phyloP scores from a whole-genome alignment of 768 basidiomycete genomes.

The Gloeophyllum trabeum region DNA sequence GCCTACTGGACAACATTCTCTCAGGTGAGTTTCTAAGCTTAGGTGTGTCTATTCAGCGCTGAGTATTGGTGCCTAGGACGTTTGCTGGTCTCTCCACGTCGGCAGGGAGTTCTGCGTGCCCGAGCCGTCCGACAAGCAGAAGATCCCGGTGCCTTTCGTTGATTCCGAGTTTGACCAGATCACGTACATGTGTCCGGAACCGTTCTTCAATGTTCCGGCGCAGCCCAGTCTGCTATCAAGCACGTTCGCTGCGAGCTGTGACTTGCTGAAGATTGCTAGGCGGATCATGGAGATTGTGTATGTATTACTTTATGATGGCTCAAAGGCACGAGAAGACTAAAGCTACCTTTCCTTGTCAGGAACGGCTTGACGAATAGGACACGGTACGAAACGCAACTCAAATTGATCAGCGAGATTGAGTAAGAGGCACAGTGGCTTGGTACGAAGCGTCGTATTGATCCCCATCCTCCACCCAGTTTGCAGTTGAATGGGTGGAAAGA shows the following conservation, averaged over 20 bases:
- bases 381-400: conserved; percentile 29
- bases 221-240: conserved; percentile 18
- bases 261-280: conserved; percentile 35
- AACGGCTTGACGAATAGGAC: conserved; percentile 31
- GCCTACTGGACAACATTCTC: conserved; percentile 47
- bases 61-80: conserved; percentile 28
- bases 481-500: conserved; percentile 27
- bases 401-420: conserved; percentile 44
- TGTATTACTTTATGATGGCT: no score
- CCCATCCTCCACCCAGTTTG: no score
- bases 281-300: conserved; percentile 47
- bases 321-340: no score
- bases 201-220: conserved; percentile 25
- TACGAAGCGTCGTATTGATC: no score
- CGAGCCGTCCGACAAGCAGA: conserved; percentile 22
- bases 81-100: conserved; percentile 58
- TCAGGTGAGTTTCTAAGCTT: conserved; percentile 23
- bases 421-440: conserved; percentile 19
- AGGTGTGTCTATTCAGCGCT: background rate
- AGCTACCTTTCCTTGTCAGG: conserved; percentile 17
- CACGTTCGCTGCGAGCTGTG: conserved; percentile 36
- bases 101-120: conserved; percentile 46
- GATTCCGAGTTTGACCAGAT: conserved; percentile 37
- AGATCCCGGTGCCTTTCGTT: conserved; percentile 35
- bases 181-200: conserved; percentile 31